Base-by-base conservation (phyloP, 257 asterid species). In the Ligustrum vulgare region DNA sequence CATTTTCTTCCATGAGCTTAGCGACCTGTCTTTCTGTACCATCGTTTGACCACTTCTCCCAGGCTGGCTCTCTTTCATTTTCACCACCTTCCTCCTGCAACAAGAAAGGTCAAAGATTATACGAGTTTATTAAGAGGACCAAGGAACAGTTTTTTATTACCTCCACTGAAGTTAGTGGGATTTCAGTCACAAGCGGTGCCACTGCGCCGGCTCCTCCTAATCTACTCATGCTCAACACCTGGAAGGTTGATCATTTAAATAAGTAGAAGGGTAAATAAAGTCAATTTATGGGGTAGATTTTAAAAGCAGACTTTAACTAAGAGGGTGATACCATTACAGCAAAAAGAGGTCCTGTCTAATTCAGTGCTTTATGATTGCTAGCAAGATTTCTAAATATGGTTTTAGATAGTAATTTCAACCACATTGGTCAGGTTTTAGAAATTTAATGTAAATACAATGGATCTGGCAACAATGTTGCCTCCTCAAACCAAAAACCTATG, bases 191-290 rank as follows among this genome's bases (percentile, higher is more conserved):
- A 37, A 95, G 97, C 63, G 99, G 98, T 75, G 98, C 99, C 66
- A 93, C 99, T 7, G 99, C 99, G 25, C 96, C 97, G 76, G 97
- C 97, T 80, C 94, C 99, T 73, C 99, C 99, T 84, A 95, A 82
- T 91, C 99, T 84, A 80, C 99, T 95, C 96, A 95, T 91, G 86
- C 99, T 95, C 85, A 95, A 85, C 80, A 95, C 98, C 99, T 95
- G 90, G 69, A 85, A 81, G 69, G 33, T 69, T 39, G 54, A 78
- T 70, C 39, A 62, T 31, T 78, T 28, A 60, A 70, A 75, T 67
- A 62, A 69, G 39, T 66, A 60, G 72, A 71, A 56, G 33, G 67
- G 33, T 22, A 62, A 13, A 54, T 58, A 62, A 66, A 12, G 74
- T 62, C 37, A 77, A 51, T 65, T 73, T 72, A 74, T 65, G 72